phyloP scores from a whole-genome alignment of 345 rosid species.

The Eucalyptus globulus region DNA sequence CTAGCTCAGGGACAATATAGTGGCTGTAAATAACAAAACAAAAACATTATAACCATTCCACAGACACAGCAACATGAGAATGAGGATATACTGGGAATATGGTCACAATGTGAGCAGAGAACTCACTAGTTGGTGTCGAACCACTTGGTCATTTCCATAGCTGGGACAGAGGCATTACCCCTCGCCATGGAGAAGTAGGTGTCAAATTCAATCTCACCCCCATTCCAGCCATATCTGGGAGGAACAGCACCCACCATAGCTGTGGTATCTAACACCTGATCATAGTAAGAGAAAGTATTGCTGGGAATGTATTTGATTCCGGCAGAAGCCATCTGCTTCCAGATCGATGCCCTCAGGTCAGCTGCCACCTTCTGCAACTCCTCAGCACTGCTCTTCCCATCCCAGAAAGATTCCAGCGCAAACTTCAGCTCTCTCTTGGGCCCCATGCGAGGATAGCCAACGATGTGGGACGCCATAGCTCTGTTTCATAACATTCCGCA shows the following conservation, averaged over 20 bases:
- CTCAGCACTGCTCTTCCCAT: constrained; percentile 73
- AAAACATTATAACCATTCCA: not conserved
- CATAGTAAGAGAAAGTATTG: constrained; percentile 91
- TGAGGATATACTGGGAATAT: not conserved
- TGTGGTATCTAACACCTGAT: constrained; percentile 84
- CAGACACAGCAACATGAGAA: not conserved
- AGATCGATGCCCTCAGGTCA: constrained; percentile 74
- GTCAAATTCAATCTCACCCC: constrained; percentile 79
- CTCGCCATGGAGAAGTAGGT: constrained; percentile 95
- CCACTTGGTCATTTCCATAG: constrained; percentile 99
- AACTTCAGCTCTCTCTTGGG: constrained; percentile 97
- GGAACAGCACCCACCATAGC: constrained; percentile 98
- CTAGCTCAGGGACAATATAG: constrained; percentile 92
- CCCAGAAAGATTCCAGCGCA: constrained; percentile 98
- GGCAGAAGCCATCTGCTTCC: constrained; percentile 84
- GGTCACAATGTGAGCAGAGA: not conserved
- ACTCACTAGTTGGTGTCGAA: constrained; percentile 97
- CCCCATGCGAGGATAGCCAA: constrained; percentile 98
- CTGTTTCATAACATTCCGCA: not conserved
- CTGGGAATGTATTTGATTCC: constrained; percentile 93
- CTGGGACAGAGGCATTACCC: constrained; percentile 91
- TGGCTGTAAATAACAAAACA: constrained; percentile 37
- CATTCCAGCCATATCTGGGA: constrained; percentile 64
- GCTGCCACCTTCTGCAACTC: constrained; percentile 81
- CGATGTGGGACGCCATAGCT: constrained; percentile 88